Conservation (phyloP, 106 monocot genomes). For the Apostasia ramifera region DNA sequence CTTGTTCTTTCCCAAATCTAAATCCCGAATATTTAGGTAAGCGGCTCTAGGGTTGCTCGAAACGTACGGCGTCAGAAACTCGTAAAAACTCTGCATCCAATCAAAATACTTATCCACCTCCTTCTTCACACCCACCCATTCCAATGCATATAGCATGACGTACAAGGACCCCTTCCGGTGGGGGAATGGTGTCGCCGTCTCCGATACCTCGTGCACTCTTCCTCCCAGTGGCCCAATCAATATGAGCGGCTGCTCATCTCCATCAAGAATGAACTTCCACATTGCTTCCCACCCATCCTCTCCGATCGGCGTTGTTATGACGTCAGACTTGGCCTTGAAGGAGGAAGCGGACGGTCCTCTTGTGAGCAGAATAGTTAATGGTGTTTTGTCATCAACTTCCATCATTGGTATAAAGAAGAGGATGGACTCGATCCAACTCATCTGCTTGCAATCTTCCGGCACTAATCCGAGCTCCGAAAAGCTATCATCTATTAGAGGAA, state of each 20-base stretch:
- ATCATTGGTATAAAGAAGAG: conserved; percentile 7
- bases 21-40: conserved; percentile 14
- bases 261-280: conserved; percentile 8
- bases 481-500: conserved; percentile 7
- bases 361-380: conserved; percentile 9
- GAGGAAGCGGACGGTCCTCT: not conserved
- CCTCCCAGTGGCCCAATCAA: conserved; percentile 28
- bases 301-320: conserved; percentile 14
- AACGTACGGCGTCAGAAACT: conserved; percentile 10
- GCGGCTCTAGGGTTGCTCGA: conserved; percentile 11
- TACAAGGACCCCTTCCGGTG: conserved; percentile 24
- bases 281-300: not conserved
- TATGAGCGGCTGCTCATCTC: conserved; percentile 9
- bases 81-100: conserved; percentile 13
- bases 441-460: conserved; percentile 28
- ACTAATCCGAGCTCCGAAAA: conserved; percentile 24
- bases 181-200: conserved; percentile 20
- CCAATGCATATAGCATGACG: conserved; percentile 14
- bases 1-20: conserved; percentile 12
- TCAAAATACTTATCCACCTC: conserved; percentile 1
- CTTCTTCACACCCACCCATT: conserved; percentile 7
- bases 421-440: conserved; percentile 40
- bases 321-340: conserved; percentile 34
- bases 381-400: not conserved
- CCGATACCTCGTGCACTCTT: conserved; percentile 12